Evolutionary conservation across 2,329 filamentous ascomycete species (phyloP), one percentile per base, ranked within the genome.

Genomic region (Cercospora sojina): DNA sequence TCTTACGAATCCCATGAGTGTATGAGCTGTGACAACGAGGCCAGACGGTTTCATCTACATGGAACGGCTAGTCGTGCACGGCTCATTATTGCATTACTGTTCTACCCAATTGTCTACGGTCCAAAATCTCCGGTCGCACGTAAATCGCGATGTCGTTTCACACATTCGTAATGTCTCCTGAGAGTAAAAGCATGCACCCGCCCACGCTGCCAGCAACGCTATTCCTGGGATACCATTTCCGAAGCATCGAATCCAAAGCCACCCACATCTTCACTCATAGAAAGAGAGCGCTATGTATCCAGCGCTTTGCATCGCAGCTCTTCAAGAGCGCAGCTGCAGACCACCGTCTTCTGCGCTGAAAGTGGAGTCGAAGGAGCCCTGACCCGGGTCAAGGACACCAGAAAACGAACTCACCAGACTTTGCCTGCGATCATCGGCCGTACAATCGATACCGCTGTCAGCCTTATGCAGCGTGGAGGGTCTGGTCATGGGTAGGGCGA

Each of bases 371-470:
- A 56, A 32, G 29, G 27, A 56, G n/a, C 25, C 29, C 13, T 56
- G 13, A 5, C 25, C 51, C 13, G 51, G 25, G 13, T 56, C 29
- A n/a, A 32, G 20, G 16, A 18, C 29, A 32, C 13, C 51, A 12
- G 51, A 56, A 27, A 29, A 56, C 23, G 25, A 25, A 1, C 13
- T 13, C 29, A 25, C 16, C 16, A 56, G 29, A 56, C 51, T 56
- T 27, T 29, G 20, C n/a, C 25, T 56, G 10, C 13, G 25, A 29
- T 12, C n/a, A 31, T 56, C 51, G n/a, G 51, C 51, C 9, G 51
- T 56, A 16, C 25, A 56, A 32, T 62, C 60, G 20, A 62, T 41
- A 16, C 25, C 49, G 32, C 60, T 62, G 35, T 62, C 60, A 25
- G 29, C 31, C 18, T 35, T 49, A 13, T 38, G 32, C 25, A 62